These are phyloP conservation scores for Grifola frondosa DNA, from an alignment of 1,284 basidiomycete genomes.

Conservation along the genomic window DNA sequence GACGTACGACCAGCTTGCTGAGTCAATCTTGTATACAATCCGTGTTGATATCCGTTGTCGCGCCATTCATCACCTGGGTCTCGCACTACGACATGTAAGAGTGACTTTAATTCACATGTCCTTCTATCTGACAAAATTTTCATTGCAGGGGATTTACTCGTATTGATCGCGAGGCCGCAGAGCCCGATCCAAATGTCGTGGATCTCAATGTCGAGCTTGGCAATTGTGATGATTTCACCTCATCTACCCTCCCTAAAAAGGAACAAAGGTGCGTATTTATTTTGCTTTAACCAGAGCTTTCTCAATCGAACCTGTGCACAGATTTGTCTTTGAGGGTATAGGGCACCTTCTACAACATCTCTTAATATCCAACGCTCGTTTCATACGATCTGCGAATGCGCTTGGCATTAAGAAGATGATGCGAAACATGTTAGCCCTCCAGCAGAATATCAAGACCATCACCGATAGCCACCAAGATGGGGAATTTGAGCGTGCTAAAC, in stretches of 20 bases:
- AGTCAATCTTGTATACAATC: slow-evolving; percentile 86
- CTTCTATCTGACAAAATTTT: slow-evolving; percentile 9
- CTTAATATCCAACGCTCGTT: slow-evolving; percentile 74
- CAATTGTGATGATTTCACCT: slow-evolving; percentile 73
- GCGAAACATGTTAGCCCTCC: slow-evolving; percentile 88
- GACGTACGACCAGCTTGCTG: slow-evolving; percentile 87
- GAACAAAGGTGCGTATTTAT: slow-evolving; percentile 62
- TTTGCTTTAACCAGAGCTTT: not conserved
- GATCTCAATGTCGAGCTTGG: slow-evolving; percentile 86
- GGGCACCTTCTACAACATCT: slow-evolving; percentile 86
- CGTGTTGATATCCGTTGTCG: slow-evolving; percentile 88
- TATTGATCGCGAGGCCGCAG: slow-evolving; percentile 78
- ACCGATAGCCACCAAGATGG: slow-evolving; percentile 59
- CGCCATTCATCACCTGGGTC: slow-evolving; percentile 79
- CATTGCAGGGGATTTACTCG: slow-evolving; percentile 75
- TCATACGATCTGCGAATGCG: slow-evolving; percentile 70
- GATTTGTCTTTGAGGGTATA: slow-evolving; percentile 87
- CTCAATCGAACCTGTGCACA: slow-evolving; percentile 27
- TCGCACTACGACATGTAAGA: slow-evolving; percentile 72
- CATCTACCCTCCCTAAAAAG: slow-evolving; percentile 56
- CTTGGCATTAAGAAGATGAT: slow-evolving; percentile 88
- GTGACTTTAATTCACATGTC: not conserved
- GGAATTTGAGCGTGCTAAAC: slow-evolving; percentile 74
- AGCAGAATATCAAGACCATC: slow-evolving; percentile 88
- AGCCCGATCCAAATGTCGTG: slow-evolving; percentile 88